phyloP scores from a whole-genome alignment of 2,329 filamentous ascomycete species.

The Aspergillus ruber region DNA sequence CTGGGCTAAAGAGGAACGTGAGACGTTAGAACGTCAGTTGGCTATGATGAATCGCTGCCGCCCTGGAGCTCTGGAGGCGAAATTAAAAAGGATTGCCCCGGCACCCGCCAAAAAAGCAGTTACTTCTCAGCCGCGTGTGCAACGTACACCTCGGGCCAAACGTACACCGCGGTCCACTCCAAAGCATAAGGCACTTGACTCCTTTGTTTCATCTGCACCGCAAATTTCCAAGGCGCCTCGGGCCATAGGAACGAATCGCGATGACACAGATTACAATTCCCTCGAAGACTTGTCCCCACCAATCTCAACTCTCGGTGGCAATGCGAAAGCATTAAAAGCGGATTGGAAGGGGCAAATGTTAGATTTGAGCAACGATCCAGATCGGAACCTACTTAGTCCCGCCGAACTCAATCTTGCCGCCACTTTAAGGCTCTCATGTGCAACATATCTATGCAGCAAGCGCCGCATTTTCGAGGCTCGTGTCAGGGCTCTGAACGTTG shows the following conservation, averaged over 20 bases:
- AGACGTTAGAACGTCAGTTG: conserved; percentile 37
- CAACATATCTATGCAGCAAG: conserved; percentile 88
- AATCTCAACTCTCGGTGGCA: conserved; percentile 56
- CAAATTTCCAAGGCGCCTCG: conserved; percentile 38
- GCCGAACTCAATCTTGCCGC: conserved; percentile 73
- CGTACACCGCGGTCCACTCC: conserved; percentile 38
- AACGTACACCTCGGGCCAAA: conserved; percentile 28
- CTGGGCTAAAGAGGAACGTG: conserved; percentile 37
- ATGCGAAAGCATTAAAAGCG: conserved; percentile 67
- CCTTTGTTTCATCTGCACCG: conserved; percentile 29
- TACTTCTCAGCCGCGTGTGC: conserved; percentile 21
- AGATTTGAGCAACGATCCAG: conserved; percentile 66
- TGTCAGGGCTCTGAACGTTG: conserved; percentile 58
- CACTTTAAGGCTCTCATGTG: conserved; percentile 74
- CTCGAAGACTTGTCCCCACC: conserved; percentile 70
- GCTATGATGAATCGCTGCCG: conserved; percentile 35
- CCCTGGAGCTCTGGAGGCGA: conserved; percentile 21
- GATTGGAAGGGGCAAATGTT: conserved; percentile 81
- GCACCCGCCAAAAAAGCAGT: conserved; percentile 27
- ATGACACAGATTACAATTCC: conserved; percentile 72
- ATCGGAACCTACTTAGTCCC: conserved; percentile 64
- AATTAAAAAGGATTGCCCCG: conserved; percentile 37
- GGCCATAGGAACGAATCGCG: conserved; percentile 56
- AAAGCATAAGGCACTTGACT: conserved; percentile 32
- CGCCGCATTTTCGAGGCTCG: conserved; percentile 79